Base-by-base conservation (phyloP, 1,139 yeast species). In the Pichia sp. region DNA sequence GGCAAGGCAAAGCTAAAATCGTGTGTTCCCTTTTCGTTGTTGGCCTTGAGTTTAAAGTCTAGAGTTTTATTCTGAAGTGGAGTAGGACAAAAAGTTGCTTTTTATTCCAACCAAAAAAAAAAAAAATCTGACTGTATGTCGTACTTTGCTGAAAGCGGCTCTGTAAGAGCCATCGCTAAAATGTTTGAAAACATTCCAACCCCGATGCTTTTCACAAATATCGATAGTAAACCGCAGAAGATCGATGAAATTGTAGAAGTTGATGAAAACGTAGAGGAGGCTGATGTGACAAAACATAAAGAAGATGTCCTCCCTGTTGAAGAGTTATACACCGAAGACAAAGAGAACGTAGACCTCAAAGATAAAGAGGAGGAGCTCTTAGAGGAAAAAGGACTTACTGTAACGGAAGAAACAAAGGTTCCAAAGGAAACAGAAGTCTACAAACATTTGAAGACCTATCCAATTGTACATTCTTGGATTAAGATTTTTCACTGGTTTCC, bases 391-490 rank as follows among this genome's bases (percentile, higher is more conserved):
- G 38, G 38, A 16, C 23, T n/a, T 31, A 13, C 31, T 44, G 54
- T 26, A 50, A 54, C 16, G 8, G 23, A 23, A 40, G 44, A n/a
- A 15, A 49, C 56, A 16, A 48, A 53, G 50, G 53, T 57, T 45
- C 62, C 64, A 3, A 48, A 53, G 15, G 63, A 60, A 42, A 61
- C 66, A 10, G 70, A 67, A 49, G 64, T 72, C 16, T 63, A 71
- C 54, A 61, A 68, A 8, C 75, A 72, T 57, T 54, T 77, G 46
- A 67, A 68, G 54, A 59, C 68, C 2, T 77, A 73, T 55, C 79
- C 80, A 8, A 64, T 76, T 56, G 73, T 72, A 1, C 70, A 70
- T 56, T 76, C 78, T 51, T 75, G 79, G 57, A 64, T 72, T 31
- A 70, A 69, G 23, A 62, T 69, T 23, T 64, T 70, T 41, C 67